Base-by-base conservation (phyloP, 192 early-diverging fungal genomes). In the Dissophora globulifera region DNA sequence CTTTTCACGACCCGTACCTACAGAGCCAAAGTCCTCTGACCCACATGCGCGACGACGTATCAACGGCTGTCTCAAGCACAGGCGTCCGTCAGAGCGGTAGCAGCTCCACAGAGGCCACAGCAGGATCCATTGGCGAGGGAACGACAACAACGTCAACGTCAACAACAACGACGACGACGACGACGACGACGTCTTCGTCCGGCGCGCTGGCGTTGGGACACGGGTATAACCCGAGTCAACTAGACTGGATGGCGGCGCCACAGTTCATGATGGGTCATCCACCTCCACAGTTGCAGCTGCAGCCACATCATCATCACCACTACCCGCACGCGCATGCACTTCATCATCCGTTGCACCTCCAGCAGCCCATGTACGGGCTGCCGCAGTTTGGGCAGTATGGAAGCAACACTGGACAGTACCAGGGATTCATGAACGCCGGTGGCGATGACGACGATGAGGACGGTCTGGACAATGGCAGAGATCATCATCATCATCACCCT, bases 211-310 rank as follows among this genome's bases (percentile, higher is more conserved):
- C 6, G 48, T 42, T 1, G 17, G 53, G 63, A 12, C 63, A 53
- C 25, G 69, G 72, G 4, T 67, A 67, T 40, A n/a, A n/a, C n/a
- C 62, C 50, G 12, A 67, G 20, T 29, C 72, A 76, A 23, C 58
- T 45, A 1, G 72, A 76, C 26, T 76, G 72, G 72, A 42, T 76
- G 16, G 63, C 51, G n/a, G n/a, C n/a, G n/a, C n/a, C n/a, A n/a
- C n/a, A n/a, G n/a, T n/a, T n/a, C n/a, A n/a, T n/a, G n/a, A n/a
- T n/a, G n/a, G n/a, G n/a, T n/a, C n/a, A n/a, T n/a, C n/a, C n/a
- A n/a, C 71, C 65, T 20, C 58, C 72, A 10, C 64, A 45, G 4
- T 76, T 76, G 27, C 47, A 58, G 26, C 54, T 76, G 63, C 63
- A 58, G 0, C 72, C 57, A 45, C 56, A 49, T 16, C 72, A 76